Evolutionary conservation across 2,329 filamentous ascomycete species (phyloP), one percentile per base, ranked within the genome.

Genomic region (Plectosphaerella plurivora): DNA sequence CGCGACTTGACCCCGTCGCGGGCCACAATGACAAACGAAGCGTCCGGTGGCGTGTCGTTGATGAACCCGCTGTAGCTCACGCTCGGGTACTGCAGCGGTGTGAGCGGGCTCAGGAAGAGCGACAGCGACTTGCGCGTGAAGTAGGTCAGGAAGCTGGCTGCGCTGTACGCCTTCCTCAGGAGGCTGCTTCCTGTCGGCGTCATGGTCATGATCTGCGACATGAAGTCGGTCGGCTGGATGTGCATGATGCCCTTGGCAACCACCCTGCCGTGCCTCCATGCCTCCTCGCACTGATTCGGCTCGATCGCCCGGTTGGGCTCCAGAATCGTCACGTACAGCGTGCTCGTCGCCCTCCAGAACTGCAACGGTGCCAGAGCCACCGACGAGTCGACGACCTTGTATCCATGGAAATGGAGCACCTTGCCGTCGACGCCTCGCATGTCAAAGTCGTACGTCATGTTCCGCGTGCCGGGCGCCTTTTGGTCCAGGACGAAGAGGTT

Each of bases 321-420:
- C 15, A 79, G 80, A 52, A 87, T 75, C 1, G 77, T 82, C 45
- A 84, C 81, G 55, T 83, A 86, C 0, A 87, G 71, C 0, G 82
- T 86, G 18, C 76, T 83, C 1, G 82, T 84, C 2, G 83, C 79
- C 47, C 71, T 72, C 84, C 83, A 87, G 53, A 87, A 81, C 55
- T 78, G 72, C 41, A 70, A 58, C 1, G 79, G 75, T 2, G 77
- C 75, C 35, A 86, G 70, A 2, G 82, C 79, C 0, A 82, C 78
- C 0, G 79, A 79, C 4, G 83, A 77, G 63, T 86, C 78, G 42
- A 87, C 75, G 2, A 81, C 72, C 64, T 87, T 87, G 66, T 79
- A 82, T 1, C 83, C 84, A 55, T 83, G 74, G 61, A 88, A 82
- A 53, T 79, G 77, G 45, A 83, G 74, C 47, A 68, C 69, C 45